Base-by-base conservation (phyloP, 139 green algal species). In the Raphidocelis subcapitata region DNA sequence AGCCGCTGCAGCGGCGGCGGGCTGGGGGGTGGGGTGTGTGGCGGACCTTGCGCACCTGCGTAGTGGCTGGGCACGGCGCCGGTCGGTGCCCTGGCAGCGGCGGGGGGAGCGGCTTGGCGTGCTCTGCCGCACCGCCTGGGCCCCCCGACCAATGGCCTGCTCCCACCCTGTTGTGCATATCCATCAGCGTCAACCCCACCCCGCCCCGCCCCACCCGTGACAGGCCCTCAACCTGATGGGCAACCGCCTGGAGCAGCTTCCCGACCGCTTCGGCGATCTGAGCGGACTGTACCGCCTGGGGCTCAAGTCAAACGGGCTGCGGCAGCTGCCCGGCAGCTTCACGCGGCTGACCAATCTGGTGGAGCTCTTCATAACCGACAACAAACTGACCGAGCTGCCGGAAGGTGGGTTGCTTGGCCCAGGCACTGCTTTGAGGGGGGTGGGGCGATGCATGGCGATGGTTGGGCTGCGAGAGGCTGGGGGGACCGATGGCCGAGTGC, bases 311-410 rank as follows among this genome's bases (percentile, higher is more conserved):
- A 87, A 87, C 74, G 54, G 69, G 65, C 72, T 91, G 32, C 51
- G 32, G 3, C 12, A 35, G 16, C 76, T 91, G 65, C 86, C 86
- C 24, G 44, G 51, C 32, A 75, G 49, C 62, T 73, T 88, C 68
- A 75, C 52, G n/a, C 32, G 52, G 26, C 68, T 88, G 8, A 73
- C 32, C 0, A 51, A 32, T 24, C 74, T 91, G 37, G 87, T 90
- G 32, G 85, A 91, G 74, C 74, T 92, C 5, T 91, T 90, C 64
- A 63, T 92, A 32, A 92, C 88, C 20, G 88, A 94, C 75, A 95
- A 95, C 78, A 15, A 68, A 16, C 81, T 95, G 26, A 64, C 71
- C 26, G 56, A n/a, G 3, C 81, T 97, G 49, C 91, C 91, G 0
- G 55, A 79, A 26, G 74, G 73, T 82, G 75, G 47, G 66, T n/a